A percentile compares a stretch with the other conserved stretches of the same genome.
These are phyloP conservation scores for Wickerhamiella galacta DNA, from an alignment of 805 yeast genomes.

Conservation along the genomic window DNA sequence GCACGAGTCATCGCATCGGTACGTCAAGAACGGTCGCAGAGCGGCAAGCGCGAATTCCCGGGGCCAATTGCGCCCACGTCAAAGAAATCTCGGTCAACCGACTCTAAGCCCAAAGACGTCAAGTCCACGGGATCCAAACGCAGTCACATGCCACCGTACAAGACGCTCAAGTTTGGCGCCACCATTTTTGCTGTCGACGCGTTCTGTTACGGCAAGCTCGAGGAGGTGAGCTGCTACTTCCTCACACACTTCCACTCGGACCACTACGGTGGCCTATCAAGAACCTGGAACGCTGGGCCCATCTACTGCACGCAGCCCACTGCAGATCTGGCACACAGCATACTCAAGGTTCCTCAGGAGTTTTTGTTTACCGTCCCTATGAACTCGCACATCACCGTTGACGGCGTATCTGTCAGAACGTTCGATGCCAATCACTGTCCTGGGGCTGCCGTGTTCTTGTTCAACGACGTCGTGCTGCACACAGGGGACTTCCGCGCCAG, in stretches of 20 bases:
- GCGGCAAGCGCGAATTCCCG: too few species aligned
- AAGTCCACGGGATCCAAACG: neutral
- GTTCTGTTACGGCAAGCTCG: slow-evolving; percentile 22
- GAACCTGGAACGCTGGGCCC: slow-evolving; percentile 55
- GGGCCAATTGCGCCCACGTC: too few species aligned
- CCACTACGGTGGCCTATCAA: slow-evolving; percentile 76
- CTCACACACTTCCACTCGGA: slow-evolving; percentile 74
- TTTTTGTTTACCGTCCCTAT: slow-evolving; percentile 28
- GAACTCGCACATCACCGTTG: slow-evolving; percentile 27
- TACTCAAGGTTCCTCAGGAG: slow-evolving; percentile 37
- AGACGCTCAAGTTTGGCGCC: slow-evolving; percentile 17
- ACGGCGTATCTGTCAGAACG: slow-evolving; percentile 35
- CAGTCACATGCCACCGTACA: slow-evolving; percentile 20
- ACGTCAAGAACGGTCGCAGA: too few species aligned
- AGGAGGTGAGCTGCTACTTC: slow-evolving; percentile 19
- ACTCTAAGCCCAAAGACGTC: neutral
- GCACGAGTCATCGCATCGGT: too few species aligned
- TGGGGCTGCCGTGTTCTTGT: slow-evolving; percentile 71
- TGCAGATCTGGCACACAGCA: slow-evolving; percentile 33
- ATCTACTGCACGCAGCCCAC: slow-evolving; percentile 66
- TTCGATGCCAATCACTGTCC: slow-evolving; percentile 94
- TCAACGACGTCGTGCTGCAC: slow-evolving; percentile 44
- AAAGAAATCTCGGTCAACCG: neutral
- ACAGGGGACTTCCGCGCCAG: slow-evolving; percentile 88
- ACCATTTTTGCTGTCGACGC: slow-evolving; percentile 24